Evolutionary conservation across 768 basidiomycete genomes (phyloP).

Genomic region (Lyophyllum semitale): DNA sequence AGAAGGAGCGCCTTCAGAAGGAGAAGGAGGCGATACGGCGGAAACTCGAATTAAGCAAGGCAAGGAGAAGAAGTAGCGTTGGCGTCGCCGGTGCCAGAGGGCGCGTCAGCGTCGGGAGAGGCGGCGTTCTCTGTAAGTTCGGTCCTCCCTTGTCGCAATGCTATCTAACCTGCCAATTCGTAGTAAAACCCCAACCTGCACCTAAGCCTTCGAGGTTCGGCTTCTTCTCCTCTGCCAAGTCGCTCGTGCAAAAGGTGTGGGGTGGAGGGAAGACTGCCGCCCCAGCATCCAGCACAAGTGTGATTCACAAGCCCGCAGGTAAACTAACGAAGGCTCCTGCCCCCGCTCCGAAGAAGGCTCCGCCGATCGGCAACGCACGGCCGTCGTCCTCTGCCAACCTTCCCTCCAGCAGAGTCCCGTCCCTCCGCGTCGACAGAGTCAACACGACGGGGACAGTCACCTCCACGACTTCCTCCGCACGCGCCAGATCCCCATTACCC

Average conservation of each 20-base stretch:
- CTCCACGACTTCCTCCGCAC: constrained; percentile 15
- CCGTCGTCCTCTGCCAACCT: constrained; percentile 21
- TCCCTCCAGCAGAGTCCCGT: constrained; percentile 14
- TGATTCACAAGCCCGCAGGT: constrained; percentile 26
- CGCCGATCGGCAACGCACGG: constrained; percentile 13
- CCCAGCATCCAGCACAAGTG: constrained; percentile 20
- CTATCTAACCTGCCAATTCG: constrained; percentile 8
- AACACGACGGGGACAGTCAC: constrained; percentile 15
- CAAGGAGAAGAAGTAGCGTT: constrained; percentile 69
- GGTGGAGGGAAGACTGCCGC: constrained; percentile 48
- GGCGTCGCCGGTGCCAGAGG: constrained; percentile 40
- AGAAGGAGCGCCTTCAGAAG: constrained; percentile 47
- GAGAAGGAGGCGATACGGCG: constrained; percentile 61
- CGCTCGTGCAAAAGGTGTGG: constrained; percentile 75
- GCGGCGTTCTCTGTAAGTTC: constrained; percentile 41
- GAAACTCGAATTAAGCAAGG: constrained; percentile 67
- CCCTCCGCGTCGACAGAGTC: constrained; percentile 18
- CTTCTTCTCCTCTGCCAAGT: constrained; percentile 72
- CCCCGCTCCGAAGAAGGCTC: constrained; percentile 13
- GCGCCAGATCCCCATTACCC: constrained; percentile 23
- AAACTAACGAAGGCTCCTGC: constrained; percentile 7
- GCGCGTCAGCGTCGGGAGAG: constrained; percentile 40
- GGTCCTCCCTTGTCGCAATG: neutral
- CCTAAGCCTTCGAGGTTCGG: constrained; percentile 62
- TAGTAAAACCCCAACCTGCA: constrained; percentile 37